These are phyloP conservation scores for Phlyctochytrium bullatum DNA, from an alignment of 192 early-diverging fungal species.

Conservation along the genomic window DNA sequence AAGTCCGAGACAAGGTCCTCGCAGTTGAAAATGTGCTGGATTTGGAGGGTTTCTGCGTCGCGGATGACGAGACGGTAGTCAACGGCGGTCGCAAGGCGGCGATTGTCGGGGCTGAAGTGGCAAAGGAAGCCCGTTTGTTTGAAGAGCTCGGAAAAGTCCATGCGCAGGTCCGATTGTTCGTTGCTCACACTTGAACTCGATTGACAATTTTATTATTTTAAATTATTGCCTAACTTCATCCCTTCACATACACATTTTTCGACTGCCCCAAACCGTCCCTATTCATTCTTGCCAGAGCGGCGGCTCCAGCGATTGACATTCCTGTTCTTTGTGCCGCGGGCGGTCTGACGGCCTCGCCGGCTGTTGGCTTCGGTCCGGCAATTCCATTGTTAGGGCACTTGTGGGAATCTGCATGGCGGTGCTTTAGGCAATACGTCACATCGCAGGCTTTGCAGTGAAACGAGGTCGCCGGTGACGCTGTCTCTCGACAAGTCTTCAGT, in stretches of 20 bases:
- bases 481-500: not conserved
- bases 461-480: not conserved
- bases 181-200: too few species aligned
- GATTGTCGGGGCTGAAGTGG: slow-evolving; percentile 60
- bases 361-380: too few species aligned
- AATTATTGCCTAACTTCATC: too few species aligned
- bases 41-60: slow-evolving; percentile 58
- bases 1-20: slow-evolving; percentile 50
- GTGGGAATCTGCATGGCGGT: not conserved
- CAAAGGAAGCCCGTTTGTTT: slow-evolving; percentile 57
- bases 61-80: slow-evolving; percentile 68
- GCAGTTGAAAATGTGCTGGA: slow-evolving; percentile 58
- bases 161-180: too few species aligned
- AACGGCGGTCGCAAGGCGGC: slow-evolving; percentile 69
- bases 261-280: too few species aligned
- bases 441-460: not conserved
- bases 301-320: not conserved
- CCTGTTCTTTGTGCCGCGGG: not conserved
- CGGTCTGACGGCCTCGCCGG: too few species aligned
- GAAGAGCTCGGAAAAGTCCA: slow-evolving; percentile 67
- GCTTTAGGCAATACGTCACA: not conserved
- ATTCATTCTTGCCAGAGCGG: not conserved
- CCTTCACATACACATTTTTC: too few species aligned
- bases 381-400: too few species aligned
- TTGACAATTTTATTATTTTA: too few species aligned